Conservation (phyloP, 2,329 filamentous ascomycete species). For the Didymella keratinophila region DNA sequence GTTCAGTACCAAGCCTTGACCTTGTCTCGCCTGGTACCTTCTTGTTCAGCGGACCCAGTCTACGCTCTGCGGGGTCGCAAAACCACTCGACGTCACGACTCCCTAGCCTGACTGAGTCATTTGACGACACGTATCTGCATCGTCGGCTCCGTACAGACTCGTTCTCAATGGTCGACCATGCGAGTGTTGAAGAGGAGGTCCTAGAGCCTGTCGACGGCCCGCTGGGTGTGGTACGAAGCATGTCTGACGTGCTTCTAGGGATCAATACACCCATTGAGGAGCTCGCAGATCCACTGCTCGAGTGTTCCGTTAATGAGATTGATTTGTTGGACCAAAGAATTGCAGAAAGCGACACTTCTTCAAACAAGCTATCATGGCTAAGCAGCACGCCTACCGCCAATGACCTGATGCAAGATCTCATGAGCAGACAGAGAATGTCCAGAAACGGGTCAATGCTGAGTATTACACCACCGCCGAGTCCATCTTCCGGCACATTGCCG, state of each 20-base stretch:
- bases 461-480: constrained; percentile 34
- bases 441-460: neutral
- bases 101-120: constrained; percentile 28
- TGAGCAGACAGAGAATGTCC: neutral
- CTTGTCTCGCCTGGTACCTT: constrained; percentile 44
- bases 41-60: constrained; percentile 45
- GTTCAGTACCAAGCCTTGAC: constrained; percentile 41
- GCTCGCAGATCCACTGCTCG: constrained; percentile 13
- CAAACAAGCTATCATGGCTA: neutral
- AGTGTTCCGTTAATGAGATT: constrained; percentile 16
- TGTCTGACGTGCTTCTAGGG: constrained; percentile 39
- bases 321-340: neutral
- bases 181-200: constrained; percentile 32
- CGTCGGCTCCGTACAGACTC: constrained; percentile 32
- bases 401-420: neutral
- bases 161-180: constrained; percentile 30
- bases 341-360: neutral
- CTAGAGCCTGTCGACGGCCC: constrained; percentile 33
- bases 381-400: neutral
- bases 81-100: constrained; percentile 30
- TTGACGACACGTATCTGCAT: constrained; percentile 21
- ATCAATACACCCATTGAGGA: constrained; percentile 33
- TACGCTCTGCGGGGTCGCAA: constrained; percentile 38
- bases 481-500: constrained; percentile 48
- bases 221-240: constrained; percentile 29